Base-by-base conservation (phyloP, 2,329 filamentous ascomycete genomes). In the Colletotrichum sublineola region DNA sequence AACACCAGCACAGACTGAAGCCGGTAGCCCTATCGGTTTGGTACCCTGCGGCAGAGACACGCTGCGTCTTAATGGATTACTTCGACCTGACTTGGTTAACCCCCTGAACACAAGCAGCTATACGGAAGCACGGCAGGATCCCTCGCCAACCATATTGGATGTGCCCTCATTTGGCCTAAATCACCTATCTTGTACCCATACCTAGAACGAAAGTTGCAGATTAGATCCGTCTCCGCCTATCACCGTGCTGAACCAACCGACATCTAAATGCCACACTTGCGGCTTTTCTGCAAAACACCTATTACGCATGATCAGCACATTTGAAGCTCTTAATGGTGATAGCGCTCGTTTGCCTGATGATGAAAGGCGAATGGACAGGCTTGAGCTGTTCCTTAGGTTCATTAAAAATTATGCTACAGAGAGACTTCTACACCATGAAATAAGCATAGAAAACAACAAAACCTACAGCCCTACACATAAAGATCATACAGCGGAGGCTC, bases 381-480 rank as follows among this genome's bases (percentile, higher is more conserved):
- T 65, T 65, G 1, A 65, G 24, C 18, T 57, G 18, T 48, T 61
- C 29, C 42, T 61, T 61, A 9, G 63, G 50, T 65, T 65, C 15
- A 65, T 57, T 2, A 65, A 29, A n/a, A 44, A 65, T 31, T 65
- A 65, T 57, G 24, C 63, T 15, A 65, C 12, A 3, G 52, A 56
- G 58, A 61, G 58, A 40, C 63, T 65, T 65, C 40, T 5, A 65
- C 9, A 48, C 7, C 57, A 48, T 7, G 9, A 11, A 46, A 14
- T 2, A 24, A 24, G 24, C 24, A 24, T 1, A 1, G 24, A 24
- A 24, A 24, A 24, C 24, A 24, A 24, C 24, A 2, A 40, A 44
- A 8, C 18, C 18, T 56, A n/a, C 20, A 46, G 15, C 50, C 7
- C 18, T 5, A 48, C n/a, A 20, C 18, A 63, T 53, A 0, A 53